Evolutionary conservation across 2,329 filamentous ascomycete genomes (phyloP).

Genomic region (Alternaria gansuensis): DNA sequence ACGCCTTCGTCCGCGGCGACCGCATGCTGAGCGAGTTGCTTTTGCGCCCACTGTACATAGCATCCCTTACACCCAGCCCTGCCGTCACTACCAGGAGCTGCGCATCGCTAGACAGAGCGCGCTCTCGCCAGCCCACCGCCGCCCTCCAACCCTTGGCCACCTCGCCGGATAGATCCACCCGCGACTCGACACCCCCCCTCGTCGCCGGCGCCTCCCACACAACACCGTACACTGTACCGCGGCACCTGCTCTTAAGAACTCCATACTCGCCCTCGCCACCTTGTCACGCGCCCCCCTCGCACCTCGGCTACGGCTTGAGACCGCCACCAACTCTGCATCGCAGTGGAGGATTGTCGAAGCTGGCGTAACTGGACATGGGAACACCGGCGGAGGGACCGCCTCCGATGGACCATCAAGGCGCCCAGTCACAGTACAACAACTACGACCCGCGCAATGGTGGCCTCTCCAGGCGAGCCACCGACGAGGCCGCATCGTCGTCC

Average conservation of each 20-base stretch:
- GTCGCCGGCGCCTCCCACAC: constrained; percentile 2
- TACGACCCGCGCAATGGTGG: constrained; percentile 47
- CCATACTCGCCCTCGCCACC: constrained; percentile 10
- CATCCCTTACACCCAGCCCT: constrained; percentile 10
- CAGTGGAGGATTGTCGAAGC: constrained; percentile 24
- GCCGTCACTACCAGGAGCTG: constrained; percentile 25
- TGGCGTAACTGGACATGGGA: constrained; percentile 46
- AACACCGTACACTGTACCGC: constrained; percentile 7
- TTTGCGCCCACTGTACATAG: constrained; percentile 23
- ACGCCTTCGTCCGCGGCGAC: constrained; percentile 19
- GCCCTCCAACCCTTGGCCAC: constrained; percentile 9
- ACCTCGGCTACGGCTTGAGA: constrained; percentile 20
- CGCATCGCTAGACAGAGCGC: constrained; percentile 23
- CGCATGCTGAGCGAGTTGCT: constrained; percentile 24
- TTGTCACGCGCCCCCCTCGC: constrained; percentile 18
- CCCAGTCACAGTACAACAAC: constrained; percentile 38
- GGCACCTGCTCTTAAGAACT: constrained; percentile 5
- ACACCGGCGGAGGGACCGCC: constrained; percentile 50
- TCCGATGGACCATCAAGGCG: constrained; percentile 45
- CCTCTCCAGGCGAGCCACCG: constrained; percentile 43
- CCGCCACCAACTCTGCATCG: constrained; percentile 11
- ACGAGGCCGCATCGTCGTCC: constrained; percentile 39
- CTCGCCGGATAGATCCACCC: constrained; percentile 5
- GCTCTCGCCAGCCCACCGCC: constrained; percentile 25
- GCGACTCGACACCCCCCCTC: constrained; percentile 11